phyloP scores from a whole-genome alignment of 192 early-diverging fungal genomes.

The Bifiguratus adelaidae region DNA sequence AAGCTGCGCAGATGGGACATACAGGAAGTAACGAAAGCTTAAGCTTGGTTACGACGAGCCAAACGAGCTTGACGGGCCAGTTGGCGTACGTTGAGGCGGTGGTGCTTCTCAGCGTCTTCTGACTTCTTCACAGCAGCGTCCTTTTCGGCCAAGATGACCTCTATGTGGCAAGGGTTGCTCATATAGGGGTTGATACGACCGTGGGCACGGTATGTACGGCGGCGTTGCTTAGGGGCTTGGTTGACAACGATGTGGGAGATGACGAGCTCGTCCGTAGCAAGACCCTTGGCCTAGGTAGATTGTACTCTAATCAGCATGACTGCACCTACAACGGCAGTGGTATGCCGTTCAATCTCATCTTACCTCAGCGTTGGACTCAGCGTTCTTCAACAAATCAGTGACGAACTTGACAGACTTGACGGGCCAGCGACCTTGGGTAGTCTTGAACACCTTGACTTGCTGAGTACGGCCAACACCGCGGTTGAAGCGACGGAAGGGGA shows the following conservation, averaged over 20 bases:
- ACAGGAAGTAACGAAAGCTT: too few relatives aligned
- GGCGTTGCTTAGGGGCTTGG: slow-evolving; percentile 94
- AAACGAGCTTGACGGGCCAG: slow-evolving; percentile 37
- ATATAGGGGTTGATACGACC: slow-evolving; percentile 94
- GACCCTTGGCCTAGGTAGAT: slow-evolving; percentile 69
- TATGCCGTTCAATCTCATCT: background rate
- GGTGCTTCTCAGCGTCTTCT: slow-evolving; percentile 45
- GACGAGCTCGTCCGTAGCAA: slow-evolving; percentile 78
- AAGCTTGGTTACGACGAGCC: too few relatives aligned
- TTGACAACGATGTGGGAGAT: slow-evolving; percentile 97
- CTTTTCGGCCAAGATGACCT: slow-evolving; percentile 89
- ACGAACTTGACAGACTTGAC: slow-evolving; percentile 93
- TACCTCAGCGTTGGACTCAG: slow-evolving; percentile 94
- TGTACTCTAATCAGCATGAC: background rate
- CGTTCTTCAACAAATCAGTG: slow-evolving; percentile 90
- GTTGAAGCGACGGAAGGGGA: slow-evolving; percentile 96
- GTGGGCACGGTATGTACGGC: slow-evolving; percentile 97
- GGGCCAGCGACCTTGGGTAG: slow-evolving; percentile 93
- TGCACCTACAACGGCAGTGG: background rate
- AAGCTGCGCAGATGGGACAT: too few relatives aligned
- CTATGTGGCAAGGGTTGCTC: slow-evolving; percentile 92
- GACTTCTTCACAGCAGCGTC: slow-evolving; percentile 67
- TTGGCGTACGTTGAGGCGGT: slow-evolving; percentile 42
- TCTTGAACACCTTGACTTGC: slow-evolving; percentile 90
- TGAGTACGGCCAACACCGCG: slow-evolving; percentile 95